Evolutionary conservation across 1,284 basidiomycete species (phyloP).

Genomic region (Puccinia hordei): DNA sequence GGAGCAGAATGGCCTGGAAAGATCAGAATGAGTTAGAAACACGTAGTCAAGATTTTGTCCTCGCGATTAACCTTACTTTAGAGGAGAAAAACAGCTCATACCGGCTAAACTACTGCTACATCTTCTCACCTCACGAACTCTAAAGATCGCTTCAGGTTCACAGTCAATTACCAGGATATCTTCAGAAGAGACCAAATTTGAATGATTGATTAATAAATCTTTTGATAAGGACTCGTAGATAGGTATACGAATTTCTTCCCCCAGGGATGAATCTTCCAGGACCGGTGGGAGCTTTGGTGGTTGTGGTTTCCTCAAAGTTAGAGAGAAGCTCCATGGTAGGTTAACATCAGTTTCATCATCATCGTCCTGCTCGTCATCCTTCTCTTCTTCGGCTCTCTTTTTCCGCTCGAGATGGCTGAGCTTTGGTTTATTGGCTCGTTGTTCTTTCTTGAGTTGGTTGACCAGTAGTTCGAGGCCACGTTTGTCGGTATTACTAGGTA

Average conservation of each 20-base stretch:
- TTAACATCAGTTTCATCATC: slow-evolving; percentile 52
- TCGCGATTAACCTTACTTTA: not conserved
- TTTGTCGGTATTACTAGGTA: slow-evolving; percentile 81
- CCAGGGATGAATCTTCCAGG: slow-evolving; percentile 60
- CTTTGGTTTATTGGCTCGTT: slow-evolving; percentile 22
- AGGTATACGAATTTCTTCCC: slow-evolving; percentile 35
- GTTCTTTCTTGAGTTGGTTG: slow-evolving; percentile 72
- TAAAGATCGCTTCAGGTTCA: slow-evolving; percentile 93
- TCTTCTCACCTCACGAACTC: slow-evolving; percentile 85
- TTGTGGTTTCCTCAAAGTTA: slow-evolving; percentile 66
- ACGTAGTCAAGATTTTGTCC: slow-evolving; percentile 16
- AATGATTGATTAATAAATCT: slow-evolving; percentile 55
- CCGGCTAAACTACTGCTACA: slow-evolving; percentile 89
- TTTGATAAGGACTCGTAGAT: slow-evolving; percentile 42
- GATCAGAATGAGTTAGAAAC: slow-evolving; percentile 23
- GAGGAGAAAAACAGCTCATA: slow-evolving; percentile 58
- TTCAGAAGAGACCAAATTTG: slow-evolving; percentile 71
- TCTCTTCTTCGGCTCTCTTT: slow-evolving; percentile 10
- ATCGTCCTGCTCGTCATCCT: slow-evolving; percentile 19
- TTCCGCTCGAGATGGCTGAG: slow-evolving; percentile 16
- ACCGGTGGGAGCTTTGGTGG: slow-evolving; percentile 74
- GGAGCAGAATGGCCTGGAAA: slow-evolving; percentile 81
- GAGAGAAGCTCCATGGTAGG: slow-evolving; percentile 41
- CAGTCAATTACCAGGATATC: slow-evolving; percentile 83
- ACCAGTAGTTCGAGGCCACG: slow-evolving; percentile 80